Percentiles rank a stretch among this genome's conserved stretches.
These are phyloP conservation scores for Phascolomyces articulosus DNA, from an alignment of 371 early-diverging fungal genomes.

Conservation along the genomic window DNA sequence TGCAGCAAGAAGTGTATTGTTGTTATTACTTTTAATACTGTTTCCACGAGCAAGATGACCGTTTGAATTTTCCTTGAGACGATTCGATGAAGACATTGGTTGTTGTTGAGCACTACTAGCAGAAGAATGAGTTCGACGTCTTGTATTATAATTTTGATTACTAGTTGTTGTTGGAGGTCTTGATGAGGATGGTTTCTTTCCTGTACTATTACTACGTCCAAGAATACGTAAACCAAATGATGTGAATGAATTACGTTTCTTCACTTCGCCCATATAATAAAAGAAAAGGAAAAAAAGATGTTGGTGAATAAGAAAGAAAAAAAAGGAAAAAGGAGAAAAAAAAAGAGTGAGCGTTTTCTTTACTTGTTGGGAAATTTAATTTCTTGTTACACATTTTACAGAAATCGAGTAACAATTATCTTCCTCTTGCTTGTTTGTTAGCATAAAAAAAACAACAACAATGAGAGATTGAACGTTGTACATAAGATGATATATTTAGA, in stretches of 20 bases:
- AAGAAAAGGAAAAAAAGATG: too few relatives aligned
- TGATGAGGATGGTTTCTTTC: neutral
- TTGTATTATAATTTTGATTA: neutral
- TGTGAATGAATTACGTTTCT: neutral
- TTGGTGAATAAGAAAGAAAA: neutral
- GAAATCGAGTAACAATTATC: neutral
- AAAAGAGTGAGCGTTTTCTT: neutral
- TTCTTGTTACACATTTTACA: neutral
- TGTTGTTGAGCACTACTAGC: neutral
- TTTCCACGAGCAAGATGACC: neutral
- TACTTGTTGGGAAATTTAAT: neutral
- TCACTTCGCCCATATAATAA: neutral
- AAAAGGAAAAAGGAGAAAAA: neutral
- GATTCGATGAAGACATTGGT: neutral
- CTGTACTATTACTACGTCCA: neutral
- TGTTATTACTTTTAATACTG: neutral
- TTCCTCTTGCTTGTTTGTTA: too few relatives aligned
- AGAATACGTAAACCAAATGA: slow-evolving; percentile 1
- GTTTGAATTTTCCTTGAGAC: neutral
- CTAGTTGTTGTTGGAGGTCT: neutral
- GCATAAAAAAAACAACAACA: too few relatives aligned
- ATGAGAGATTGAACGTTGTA: too few relatives aligned
- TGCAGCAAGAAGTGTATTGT: neutral
- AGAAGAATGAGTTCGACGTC: too few relatives aligned
- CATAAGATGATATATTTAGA: too few relatives aligned